phyloP scores from a whole-genome alignment of 495 filamentous ascomycete species.

The Annulohypoxylon nitens region DNA sequence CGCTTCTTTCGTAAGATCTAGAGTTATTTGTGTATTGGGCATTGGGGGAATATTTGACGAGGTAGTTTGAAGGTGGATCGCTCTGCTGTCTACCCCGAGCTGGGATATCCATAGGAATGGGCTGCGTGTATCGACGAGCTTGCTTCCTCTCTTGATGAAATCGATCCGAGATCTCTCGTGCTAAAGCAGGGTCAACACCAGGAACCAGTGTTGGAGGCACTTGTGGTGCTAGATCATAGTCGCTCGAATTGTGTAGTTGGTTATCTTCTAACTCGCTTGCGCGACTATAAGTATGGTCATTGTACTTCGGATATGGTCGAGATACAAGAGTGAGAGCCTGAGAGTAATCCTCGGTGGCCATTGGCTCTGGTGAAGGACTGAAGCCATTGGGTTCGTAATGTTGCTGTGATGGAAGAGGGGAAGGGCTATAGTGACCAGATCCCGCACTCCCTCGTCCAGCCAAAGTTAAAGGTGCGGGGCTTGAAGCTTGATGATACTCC shows the following conservation, averaged over 20 bases:
- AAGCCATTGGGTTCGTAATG: conserved; percentile 44
- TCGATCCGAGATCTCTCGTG: conserved; percentile 69
- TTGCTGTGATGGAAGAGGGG: conserved; percentile 37
- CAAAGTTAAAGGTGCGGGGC: conserved; percentile 64
- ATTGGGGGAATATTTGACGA: conserved; percentile 56
- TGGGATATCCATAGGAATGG: conserved; percentile 51
- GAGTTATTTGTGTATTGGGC: conserved; percentile 51
- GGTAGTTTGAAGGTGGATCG: conserved; percentile 53
- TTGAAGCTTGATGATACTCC: conserved; percentile 55
- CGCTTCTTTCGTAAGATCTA: conserved; percentile 52
- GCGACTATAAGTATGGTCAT: conserved; percentile 42
- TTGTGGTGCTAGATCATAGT: conserved; percentile 56
- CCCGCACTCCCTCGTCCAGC: conserved; percentile 55
- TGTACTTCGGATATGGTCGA: conserved; percentile 43
- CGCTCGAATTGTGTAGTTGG: conserved; percentile 41
- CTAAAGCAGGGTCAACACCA: conserved; percentile 72
- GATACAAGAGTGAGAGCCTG: conserved; percentile 49
- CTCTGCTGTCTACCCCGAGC: conserved; percentile 58
- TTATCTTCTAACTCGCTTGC: conserved; percentile 54
- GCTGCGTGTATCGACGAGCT: conserved; percentile 58
- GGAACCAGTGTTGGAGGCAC: conserved; percentile 78
- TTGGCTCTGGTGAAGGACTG: conserved; percentile 41
- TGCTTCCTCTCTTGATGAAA: conserved; percentile 62
- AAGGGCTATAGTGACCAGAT: conserved; percentile 51
- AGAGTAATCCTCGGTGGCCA: conserved; percentile 45